Percentiles rank a stretch among this genome's conserved stretches.
These are phyloP conservation scores for Cardiospermum halicacabum DNA, from an alignment of 345 rosid species.

Conservation along the genomic window DNA sequence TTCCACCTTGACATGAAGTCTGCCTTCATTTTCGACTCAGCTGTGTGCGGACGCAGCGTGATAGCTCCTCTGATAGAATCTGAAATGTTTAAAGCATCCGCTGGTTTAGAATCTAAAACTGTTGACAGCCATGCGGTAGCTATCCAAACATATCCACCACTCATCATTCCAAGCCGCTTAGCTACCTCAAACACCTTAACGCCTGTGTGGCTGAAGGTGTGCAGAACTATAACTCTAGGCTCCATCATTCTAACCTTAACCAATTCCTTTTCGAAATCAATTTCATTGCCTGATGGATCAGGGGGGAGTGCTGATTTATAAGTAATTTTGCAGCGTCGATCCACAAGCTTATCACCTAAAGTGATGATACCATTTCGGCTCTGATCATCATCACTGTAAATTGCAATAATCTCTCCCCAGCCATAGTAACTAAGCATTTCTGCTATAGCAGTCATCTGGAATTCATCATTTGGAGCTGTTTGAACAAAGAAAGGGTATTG, in stretches of 20 bases:
- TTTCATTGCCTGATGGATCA: conserved; percentile 40
- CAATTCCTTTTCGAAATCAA: conserved; percentile 39
- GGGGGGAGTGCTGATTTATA: conserved; percentile 74
- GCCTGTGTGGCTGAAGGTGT: conserved; percentile 53
- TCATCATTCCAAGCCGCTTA: conserved; percentile 72
- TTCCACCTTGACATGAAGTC: conserved; percentile 65
- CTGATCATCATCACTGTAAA: conserved; percentile 77
- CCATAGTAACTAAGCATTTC: conserved; percentile 62
- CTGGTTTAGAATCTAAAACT: conserved; percentile 54
- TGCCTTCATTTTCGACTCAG: conserved; percentile 54
- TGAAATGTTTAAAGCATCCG: conserved; percentile 24
- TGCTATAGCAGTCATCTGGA: conserved; percentile 78
- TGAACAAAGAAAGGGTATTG: conserved; percentile 93
- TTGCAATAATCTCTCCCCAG: conserved; percentile 64
- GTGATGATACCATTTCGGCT: conserved; percentile 62
- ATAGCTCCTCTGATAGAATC: conserved; percentile 55
- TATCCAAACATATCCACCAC: conserved; percentile 80
- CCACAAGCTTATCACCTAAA: conserved; percentile 64
- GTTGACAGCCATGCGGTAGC: conserved; percentile 77
- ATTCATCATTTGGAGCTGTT: conserved; percentile 82
- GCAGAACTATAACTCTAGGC: conserved; percentile 64
- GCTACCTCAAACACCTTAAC: conserved; percentile 65
- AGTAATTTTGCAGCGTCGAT: conserved; percentile 60
- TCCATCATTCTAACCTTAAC: conserved; percentile 61
- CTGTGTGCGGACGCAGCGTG: conserved; percentile 66